Base-by-base conservation (phyloP, 106 monocot species). In the Xerophyta viscosa region DNA sequence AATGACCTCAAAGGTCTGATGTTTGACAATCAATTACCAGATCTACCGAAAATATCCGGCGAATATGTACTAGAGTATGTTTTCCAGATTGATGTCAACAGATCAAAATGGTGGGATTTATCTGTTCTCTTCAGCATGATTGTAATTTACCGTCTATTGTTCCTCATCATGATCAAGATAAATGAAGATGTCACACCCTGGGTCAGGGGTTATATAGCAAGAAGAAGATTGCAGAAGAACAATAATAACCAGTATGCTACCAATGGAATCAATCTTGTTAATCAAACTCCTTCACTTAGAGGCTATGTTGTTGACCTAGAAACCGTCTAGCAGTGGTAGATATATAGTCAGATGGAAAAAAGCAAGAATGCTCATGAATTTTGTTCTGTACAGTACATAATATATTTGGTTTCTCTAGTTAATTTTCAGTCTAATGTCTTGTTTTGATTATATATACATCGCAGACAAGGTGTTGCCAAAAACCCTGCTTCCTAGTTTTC, bases 161-260 rank as follows among this genome's bases (percentile, higher is more conserved):
- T 81, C 64, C 76, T 81, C 54, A 14, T 76, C 28, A 76, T 76
- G 81, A 81, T 81, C 47, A 76, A 76, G 63, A 52, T 81, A 20
- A 76, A 49, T 10, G 81, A 81, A 46, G 81, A 81, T 18, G 81
- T 71, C 37, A 63, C 67, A 2, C 81, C 81, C 17, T 81, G 75
- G 76, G 26, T 76, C 26, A 63, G 81, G 47, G 81, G 75, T 0
- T 67, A 60, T 54, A 64, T 76, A 10, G 81, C 81, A 0, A 81
- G 71, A 50, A 58, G 76, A 46, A 47, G 66, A 66, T 51, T 81
- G 48, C 57, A 75, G 33, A 64, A 67, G 58, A 51, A 57, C 19
- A 57, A 20, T 29, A 25, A 58, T 4, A 57, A 28, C 24, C 42
- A 31, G 52, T 12, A 15, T 1, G 6, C 8, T 1, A 30, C 13